These are phyloP conservation scores for Lentinus tigrinus DNA, from an alignment of 768 basidiomycete genomes.

Conservation along the genomic window DNA sequence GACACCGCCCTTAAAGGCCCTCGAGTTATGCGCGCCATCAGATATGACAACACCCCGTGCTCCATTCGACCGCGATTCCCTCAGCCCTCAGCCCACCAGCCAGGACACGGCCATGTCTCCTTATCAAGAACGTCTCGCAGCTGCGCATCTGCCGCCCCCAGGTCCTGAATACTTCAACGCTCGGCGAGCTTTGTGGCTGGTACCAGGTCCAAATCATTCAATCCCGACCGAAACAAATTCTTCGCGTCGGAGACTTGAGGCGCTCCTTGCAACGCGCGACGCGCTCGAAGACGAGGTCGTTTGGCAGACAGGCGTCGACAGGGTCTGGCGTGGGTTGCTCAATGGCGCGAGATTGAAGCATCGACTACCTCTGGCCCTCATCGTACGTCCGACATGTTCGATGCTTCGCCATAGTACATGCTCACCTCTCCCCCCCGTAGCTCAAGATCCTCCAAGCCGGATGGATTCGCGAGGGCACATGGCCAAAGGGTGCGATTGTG, in stretches of 20 bases:
- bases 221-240: slow-evolving; percentile 29
- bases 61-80: not conserved
- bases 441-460: slow-evolving; percentile 71
- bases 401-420: not conserved
- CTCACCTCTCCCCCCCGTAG: slow-evolving; percentile 35
- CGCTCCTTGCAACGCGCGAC: slow-evolving; percentile 45
- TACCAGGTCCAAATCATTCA: slow-evolving; percentile 26
- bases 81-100: not conserved
- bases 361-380: slow-evolving; percentile 58
- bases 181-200: slow-evolving; percentile 64
- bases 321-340: slow-evolving; percentile 62
- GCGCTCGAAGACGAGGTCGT: slow-evolving; percentile 48
- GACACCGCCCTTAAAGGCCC: not conserved
- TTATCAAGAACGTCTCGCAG: slow-evolving; percentile 42
- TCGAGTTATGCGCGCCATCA: slow-evolving; percentile 11
- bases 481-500: slow-evolving; percentile 63
- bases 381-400: slow-evolving; percentile 46
- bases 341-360: slow-evolving; percentile 59
- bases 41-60: slow-evolving; percentile 3
- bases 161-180: slow-evolving; percentile 65
- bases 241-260: slow-evolving; percentile 40
- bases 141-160: slow-evolving; percentile 50
- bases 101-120: slow-evolving; percentile 19
- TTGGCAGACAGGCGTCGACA: slow-evolving; percentile 58
- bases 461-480: slow-evolving; percentile 76